These are phyloP conservation scores for Geosiphon pyriformis DNA, from an alignment of 192 early-diverging fungal species.

Conservation along the genomic window DNA sequence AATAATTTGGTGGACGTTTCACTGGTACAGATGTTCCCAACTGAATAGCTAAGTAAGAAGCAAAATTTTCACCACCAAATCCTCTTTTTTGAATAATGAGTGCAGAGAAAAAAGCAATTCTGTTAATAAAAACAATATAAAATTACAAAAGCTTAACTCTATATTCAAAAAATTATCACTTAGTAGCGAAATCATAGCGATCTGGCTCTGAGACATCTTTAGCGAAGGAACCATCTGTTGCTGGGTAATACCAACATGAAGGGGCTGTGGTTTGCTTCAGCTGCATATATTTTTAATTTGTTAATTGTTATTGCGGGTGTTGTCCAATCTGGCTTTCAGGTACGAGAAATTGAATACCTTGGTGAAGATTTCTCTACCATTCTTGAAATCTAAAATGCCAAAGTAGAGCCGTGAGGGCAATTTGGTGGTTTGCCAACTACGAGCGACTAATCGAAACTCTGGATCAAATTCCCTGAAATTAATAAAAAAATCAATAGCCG, in stretches of 20 bases:
- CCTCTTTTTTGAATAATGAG: too few species aligned
- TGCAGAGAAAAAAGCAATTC: too few species aligned
- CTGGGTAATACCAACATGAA: conserved; percentile 59
- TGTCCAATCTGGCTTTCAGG: too few species aligned
- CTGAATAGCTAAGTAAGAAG: conserved; percentile 44
- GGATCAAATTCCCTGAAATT: conserved; percentile 59
- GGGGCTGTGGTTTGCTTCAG: conserved; percentile 55
- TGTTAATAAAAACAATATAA: too few species aligned
- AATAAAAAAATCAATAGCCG: background rate
- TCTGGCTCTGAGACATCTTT: conserved; percentile 40
- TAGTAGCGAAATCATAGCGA: conserved; percentile 54
- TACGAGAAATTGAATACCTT: conserved; percentile 52
- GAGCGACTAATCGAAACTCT: conserved; percentile 58
- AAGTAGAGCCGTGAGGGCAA: conserved; percentile 49
- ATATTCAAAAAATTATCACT: too few species aligned
- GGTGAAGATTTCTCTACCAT: conserved; percentile 57
- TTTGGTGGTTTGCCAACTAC: conserved; percentile 40
- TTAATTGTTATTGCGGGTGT: too few species aligned
- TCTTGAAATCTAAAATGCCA: conserved; percentile 60
- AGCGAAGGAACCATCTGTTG: conserved; percentile 50
- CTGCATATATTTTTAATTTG: conserved; percentile 24
- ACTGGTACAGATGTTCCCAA: conserved; percentile 34
- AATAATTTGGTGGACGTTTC: conserved; percentile 54
- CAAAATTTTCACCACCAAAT: conserved; percentile 58
- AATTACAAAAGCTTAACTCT: too few species aligned